phyloP scores from a whole-genome alignment of 768 basidiomycete species.

The Collybia mongolica region DNA sequence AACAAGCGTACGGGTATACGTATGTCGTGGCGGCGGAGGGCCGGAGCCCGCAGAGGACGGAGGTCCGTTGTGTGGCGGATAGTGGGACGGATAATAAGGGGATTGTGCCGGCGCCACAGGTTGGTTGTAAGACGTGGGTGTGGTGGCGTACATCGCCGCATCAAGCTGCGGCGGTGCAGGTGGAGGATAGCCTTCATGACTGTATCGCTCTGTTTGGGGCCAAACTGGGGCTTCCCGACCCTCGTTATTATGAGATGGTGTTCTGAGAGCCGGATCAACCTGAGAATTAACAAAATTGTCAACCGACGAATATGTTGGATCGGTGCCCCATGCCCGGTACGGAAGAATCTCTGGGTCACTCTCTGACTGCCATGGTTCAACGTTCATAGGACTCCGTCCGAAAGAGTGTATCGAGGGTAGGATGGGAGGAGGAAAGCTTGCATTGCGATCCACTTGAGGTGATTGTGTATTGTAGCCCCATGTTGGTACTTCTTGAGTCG shows the following conservation, averaged over 20 bases:
- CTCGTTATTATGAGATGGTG: slow-evolving; percentile 27
- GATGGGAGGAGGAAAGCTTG: slow-evolving; percentile 46
- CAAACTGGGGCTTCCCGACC: slow-evolving; percentile 34
- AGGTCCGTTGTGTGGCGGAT: slow-evolving; percentile 9
- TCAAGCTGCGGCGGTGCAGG: slow-evolving; percentile 27
- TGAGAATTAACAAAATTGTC: slow-evolving; percentile 24
- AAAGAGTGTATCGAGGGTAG: slow-evolving; percentile 56
- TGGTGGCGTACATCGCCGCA: slow-evolving; percentile 18
- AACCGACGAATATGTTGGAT: slow-evolving; percentile 34
- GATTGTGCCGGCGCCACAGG: slow-evolving; percentile 24
- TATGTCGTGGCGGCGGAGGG: slow-evolving; percentile 54
- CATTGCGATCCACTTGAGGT: slow-evolving; percentile 42
- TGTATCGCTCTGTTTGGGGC: slow-evolving; percentile 20
- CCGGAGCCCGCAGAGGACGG: slow-evolving; percentile 14
- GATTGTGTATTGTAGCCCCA: slow-evolving; percentile 55
- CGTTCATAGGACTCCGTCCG: slow-evolving; percentile 32
- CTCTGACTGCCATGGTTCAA: slow-evolving; percentile 27
- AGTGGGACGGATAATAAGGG: slow-evolving; percentile 20
- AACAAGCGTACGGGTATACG: slow-evolving; percentile 86
- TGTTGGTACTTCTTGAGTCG: slow-evolving; percentile 43
- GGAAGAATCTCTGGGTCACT: slow-evolving; percentile 32
- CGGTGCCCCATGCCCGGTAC: slow-evolving; percentile 51
- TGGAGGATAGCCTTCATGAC: slow-evolving; percentile 27
- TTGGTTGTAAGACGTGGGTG: slow-evolving; percentile 21
- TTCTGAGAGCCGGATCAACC: slow-evolving; percentile 42